Base-by-base conservation (phyloP, 192 early-diverging fungal species). In the Pecoramyces ruminantium region DNA sequence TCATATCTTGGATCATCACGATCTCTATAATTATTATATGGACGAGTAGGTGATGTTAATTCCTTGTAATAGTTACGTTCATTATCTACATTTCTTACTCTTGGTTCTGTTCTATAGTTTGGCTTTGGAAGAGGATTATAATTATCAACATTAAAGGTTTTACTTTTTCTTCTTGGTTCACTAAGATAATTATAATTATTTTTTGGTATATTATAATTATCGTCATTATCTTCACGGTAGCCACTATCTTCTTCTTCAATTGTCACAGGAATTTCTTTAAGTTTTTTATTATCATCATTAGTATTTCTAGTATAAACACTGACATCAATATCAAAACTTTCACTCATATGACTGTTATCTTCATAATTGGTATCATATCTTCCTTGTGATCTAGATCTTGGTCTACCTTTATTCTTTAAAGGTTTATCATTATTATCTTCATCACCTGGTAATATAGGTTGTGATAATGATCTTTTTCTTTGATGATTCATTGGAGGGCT, bases 371-470 rank as follows among this genome's bases (percentile, higher is more conserved):
- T 14, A n/a, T n/a, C 25, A 18, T 25, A 2, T n/a, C 51, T n/a
- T 25, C 51, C 51, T 67, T n/a, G 21, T 0, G 51, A 67, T n/a
- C 8, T 67, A n/a, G 25, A 67, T 67, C 25, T 67, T 67, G 21
- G 51, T n/a, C 25, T 67, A 11, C 1, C 9, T n/a, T 67, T 67
- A 27, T n/a, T 67, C 25, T n/a, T 67, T n/a, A n/a, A n/a, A n/a
- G 21, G 25, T n/a, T 0, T 0, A 0, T 18, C 0, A 2, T 2
- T 25, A 0, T 6, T 0, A n/a, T 4, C 9, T 5, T 67, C 25
- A n/a, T 67, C 51, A 2, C 2, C 8, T n/a, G 51, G 25, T 67
- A 67, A n/a, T 9, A n/a, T 9, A 9, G 51, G 51, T 67, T 67
- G 51, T 0, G 51, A 67, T n/a, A 25, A 25, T n/a, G 51, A 67